Percentiles rank a stretch among this genome's conserved stretches.
phyloP scores from a whole-genome alignment of 495 filamentous ascomycete genomes.

The Durotheca rogersii region DNA sequence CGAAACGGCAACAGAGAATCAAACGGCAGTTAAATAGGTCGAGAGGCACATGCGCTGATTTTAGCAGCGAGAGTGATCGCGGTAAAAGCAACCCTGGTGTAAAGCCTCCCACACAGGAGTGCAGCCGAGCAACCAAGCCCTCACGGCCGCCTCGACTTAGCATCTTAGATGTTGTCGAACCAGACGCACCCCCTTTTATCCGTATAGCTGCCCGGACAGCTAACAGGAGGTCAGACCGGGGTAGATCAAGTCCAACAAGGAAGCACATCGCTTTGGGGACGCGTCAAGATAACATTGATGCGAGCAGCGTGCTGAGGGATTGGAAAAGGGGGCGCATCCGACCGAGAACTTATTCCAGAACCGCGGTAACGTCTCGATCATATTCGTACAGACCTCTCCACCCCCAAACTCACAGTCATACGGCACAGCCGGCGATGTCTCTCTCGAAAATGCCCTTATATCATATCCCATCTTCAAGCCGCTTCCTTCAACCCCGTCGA shows the following conservation, averaged over 20 bases:
- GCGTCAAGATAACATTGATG: constrained; percentile 72
- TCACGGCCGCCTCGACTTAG: constrained; percentile 51
- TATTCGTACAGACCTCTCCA: constrained; percentile 31
- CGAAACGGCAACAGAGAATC: constrained; percentile 46
- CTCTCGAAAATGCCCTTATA: constrained; percentile 8
- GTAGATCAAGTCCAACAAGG: constrained; percentile 69
- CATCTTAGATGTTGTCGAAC: constrained; percentile 69
- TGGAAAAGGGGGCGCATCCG: constrained; percentile 75
- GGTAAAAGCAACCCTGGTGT: constrained; percentile 1
- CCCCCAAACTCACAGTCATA: constrained; percentile 36
- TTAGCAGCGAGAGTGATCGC: not conserved
- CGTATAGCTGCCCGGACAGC: constrained; percentile 74
- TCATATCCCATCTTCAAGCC: constrained; percentile 10
- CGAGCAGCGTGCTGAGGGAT: constrained; percentile 61
- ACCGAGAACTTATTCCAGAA: constrained; percentile 38
- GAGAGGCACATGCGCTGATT: constrained; percentile 22
- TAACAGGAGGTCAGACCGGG: constrained; percentile 59
- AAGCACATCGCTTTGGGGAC: constrained; percentile 76
- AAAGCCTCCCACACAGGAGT: constrained; percentile 9
- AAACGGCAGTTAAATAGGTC: constrained; percentile 42
- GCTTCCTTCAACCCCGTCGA: constrained; percentile 26
- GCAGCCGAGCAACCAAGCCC: constrained; percentile 1
- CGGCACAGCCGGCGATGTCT: constrained; percentile 17
- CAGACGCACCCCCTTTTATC: constrained; percentile 68
- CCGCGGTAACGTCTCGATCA: not conserved